Conservation (phyloP, 2,329 filamentous ascomycete genomes). For the Esteya vermicola region DNA sequence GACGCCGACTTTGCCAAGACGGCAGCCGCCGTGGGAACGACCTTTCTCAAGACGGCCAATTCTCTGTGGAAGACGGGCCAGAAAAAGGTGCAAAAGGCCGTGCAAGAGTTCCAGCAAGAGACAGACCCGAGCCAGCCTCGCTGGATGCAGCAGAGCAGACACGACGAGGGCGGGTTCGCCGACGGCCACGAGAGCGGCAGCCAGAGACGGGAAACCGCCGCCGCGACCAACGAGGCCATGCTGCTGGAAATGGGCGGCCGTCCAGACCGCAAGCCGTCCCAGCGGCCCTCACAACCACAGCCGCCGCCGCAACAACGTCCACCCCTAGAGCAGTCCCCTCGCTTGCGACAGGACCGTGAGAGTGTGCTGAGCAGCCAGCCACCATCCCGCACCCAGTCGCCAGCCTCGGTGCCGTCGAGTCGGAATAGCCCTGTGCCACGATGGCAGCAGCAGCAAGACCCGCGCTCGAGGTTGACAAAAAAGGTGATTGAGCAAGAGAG, state of each 20-base stretch:
- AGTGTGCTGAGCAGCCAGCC: slow-evolving; percentile 11
- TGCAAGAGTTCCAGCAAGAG: slow-evolving; percentile 68
- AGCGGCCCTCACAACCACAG: background rate
- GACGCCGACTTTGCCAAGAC: slow-evolving; percentile 76
- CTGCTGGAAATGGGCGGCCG: slow-evolving; percentile 58
- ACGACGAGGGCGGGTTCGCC: too few species aligned
- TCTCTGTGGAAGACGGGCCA: slow-evolving; percentile 89
- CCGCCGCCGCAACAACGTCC: too few species aligned
- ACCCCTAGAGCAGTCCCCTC: too few species aligned
- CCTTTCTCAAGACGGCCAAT: slow-evolving; percentile 83
- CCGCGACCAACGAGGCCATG: slow-evolving; percentile 56
- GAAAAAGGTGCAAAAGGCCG: slow-evolving; percentile 84
- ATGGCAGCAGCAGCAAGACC: slow-evolving; percentile 51
- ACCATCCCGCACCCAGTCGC: slow-evolving; percentile 32
- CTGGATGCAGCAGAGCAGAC: slow-evolving; percentile 76
- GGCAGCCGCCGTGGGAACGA: slow-evolving; percentile 70
- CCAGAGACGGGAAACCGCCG: slow-evolving; percentile 12
- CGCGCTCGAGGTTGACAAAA: slow-evolving; percentile 51
- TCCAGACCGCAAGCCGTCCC: slow-evolving; percentile 25
- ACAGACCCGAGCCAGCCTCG: slow-evolving; percentile 74
- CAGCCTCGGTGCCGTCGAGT: slow-evolving; percentile 21
- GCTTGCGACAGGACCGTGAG: too few species aligned
- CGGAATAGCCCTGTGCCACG: slow-evolving; percentile 35
- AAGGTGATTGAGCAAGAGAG: slow-evolving; percentile 67
- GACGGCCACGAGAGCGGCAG: slow-evolving; percentile 10